Base-by-base conservation (phyloP, 2,329 filamentous ascomycete genomes). In the Aspergillus piperis region DNA sequence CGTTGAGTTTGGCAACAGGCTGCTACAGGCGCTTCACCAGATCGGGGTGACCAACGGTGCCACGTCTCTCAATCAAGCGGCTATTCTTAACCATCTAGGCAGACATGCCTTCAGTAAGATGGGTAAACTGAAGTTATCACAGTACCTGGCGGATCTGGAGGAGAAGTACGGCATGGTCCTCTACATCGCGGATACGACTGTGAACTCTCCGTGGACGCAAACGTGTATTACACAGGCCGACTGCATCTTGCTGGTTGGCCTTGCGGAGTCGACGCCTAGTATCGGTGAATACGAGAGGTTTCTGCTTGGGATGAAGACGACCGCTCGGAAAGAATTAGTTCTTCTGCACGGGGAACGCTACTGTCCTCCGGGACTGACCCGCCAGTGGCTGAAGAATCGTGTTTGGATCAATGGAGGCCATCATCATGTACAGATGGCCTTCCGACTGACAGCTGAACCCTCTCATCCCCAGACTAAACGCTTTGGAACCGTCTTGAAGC, bases 351-450 rank as follows among this genome's bases (percentile, higher is more conserved):
- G 90, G 0, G 95, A 99, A 69, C 86, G 93, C 53, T 98, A 93
- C 75, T 96, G 91, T 47, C 83, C 86, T 0, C 88, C 92, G 4
- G 95, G 95, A 0, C 75, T 96, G 38, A 97, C 95, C 0, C 83
- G 95, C 54, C 87, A 90, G 32, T 99, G 95, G 95, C 79, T 99
- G 13, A 87, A 89, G 63, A 97, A 96, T 70, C 89, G 95, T 1
- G 88, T 96, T 63, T 99, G 95, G 95, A 95, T 99, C 76, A 99
- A 98, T 66, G 95, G 95, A 15, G 94, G 94, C 5, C 96, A 99
- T 73, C 95, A 96, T 71, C 95, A 99, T 68, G 90, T 99, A 11
- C 95, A 99, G 70, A 98, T 99, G 95, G 84, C 90, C 0, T 94
- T 95, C 74, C 86, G 89, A 41, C 84, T 88, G 3, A 89, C 90